Evolutionary conservation across 1,284 basidiomycete species (phyloP).

Genomic region (Rhodotorula mucilaginosa): DNA sequence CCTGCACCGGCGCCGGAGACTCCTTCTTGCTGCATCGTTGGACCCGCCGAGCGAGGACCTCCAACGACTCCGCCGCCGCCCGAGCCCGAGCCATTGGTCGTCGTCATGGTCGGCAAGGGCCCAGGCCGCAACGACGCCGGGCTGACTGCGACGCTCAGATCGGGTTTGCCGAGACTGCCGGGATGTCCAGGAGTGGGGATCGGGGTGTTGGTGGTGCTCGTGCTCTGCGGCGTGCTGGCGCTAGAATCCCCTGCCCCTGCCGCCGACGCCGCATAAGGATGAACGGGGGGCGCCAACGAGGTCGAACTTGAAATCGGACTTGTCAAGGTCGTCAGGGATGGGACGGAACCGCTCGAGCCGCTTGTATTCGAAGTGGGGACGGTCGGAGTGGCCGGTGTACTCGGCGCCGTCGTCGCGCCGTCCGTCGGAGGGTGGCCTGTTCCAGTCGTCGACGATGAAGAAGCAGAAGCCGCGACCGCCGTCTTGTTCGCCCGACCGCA

Average conservation of each 20-base stretch:
- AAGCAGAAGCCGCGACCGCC: not conserved
- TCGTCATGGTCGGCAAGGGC: not conserved
- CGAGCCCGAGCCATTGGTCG: not conserved
- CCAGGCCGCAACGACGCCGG: not conserved
- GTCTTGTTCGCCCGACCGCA: slow-evolving; percentile 30
- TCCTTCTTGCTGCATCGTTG: not conserved
- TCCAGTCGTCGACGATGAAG: not conserved
- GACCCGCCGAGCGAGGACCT: not conserved
- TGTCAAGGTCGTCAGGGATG: not conserved
- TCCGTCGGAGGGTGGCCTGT: not conserved
- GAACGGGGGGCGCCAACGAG: not conserved
- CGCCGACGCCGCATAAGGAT: not conserved
- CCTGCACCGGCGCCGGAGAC: not conserved
- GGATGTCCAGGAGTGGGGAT: not conserved
- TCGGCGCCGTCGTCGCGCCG: not conserved
- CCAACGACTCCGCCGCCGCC: not conserved
- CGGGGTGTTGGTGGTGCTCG: not conserved
- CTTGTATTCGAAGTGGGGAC: not conserved
- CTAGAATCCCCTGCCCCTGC: not conserved
- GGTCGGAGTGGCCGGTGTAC: not conserved
- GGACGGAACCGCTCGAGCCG: not conserved
- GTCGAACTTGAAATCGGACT: not conserved
- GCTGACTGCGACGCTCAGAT: slow-evolving; percentile 1
- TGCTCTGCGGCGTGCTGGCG: not conserved
- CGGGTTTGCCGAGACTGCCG: not conserved